Percentiles rank a stretch among this genome's conserved stretches.
Evolutionary conservation across 2,329 filamentous ascomycete genomes (phyloP).

Genomic region (Pseudodiploospora longispora): DNA sequence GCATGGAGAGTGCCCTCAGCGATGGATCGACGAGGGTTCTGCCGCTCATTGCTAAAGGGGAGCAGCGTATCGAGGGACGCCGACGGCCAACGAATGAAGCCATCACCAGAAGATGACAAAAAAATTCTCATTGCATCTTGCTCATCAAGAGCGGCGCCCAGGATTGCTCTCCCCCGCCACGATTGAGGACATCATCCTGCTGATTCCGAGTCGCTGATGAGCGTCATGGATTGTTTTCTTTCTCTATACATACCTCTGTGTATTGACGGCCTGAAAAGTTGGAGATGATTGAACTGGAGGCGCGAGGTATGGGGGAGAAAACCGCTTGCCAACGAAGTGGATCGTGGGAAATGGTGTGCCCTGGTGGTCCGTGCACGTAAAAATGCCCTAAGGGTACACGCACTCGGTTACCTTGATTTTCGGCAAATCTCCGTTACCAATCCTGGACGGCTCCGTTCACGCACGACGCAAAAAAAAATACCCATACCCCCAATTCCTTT

Average conservation of each 20-base stretch:
- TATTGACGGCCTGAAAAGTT: slow-evolving; percentile 18
- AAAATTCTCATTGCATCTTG: slow-evolving; percentile 16
- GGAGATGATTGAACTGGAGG: slow-evolving; percentile 17
- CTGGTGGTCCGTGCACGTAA: slow-evolving; percentile 34
- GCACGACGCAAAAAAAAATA: slow-evolving; percentile 21
- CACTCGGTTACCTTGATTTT: slow-evolving; percentile 24
- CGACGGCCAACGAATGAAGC: slow-evolving; percentile 8
- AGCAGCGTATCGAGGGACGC: slow-evolving; percentile 50
- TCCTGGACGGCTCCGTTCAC: slow-evolving; percentile 21
- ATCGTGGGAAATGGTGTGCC: slow-evolving; percentile 25
- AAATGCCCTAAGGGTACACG: slow-evolving; percentile 34
- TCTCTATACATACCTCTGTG: slow-evolving; percentile 36
- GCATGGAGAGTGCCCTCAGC: slow-evolving; percentile 62
- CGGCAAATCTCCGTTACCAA: slow-evolving; percentile 28
- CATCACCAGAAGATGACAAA: slow-evolving; percentile 2
- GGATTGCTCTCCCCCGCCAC: slow-evolving; percentile 58
- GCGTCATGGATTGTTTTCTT: slow-evolving; percentile 11
- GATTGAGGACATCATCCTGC: slow-evolving; percentile 36
- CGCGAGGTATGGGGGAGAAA: slow-evolving; percentile 12
- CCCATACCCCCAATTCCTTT: slow-evolving; percentile 14
- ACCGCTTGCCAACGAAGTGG: slow-evolving; percentile 2
- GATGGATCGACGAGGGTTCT: slow-evolving; percentile 55
- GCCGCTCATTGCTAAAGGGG: slow-evolving; percentile 58
- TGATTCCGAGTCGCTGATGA: slow-evolving; percentile 24
- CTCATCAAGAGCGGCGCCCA: slow-evolving; percentile 21